Conservation (phyloP, 225 moss, liverwort and hornwort genomes). For the Antitrichia curtipendula region DNA sequence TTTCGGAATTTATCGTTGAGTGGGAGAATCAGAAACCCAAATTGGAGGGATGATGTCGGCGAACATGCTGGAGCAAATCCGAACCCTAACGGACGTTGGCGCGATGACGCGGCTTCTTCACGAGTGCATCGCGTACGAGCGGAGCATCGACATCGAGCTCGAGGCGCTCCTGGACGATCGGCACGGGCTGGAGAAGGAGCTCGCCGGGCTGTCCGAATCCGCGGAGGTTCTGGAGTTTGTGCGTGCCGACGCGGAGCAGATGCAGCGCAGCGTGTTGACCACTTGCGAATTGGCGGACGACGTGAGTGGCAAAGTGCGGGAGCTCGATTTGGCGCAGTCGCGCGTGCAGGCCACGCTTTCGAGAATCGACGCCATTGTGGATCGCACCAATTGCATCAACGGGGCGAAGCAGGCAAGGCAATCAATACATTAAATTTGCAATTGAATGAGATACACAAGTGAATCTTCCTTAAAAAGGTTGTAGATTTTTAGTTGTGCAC, state of each 20-base stretch:
- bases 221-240: slow-evolving; percentile 81
- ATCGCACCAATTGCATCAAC: slow-evolving; percentile 85
- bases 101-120: slow-evolving; percentile 84
- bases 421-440: background rate
- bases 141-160: slow-evolving; percentile 67
- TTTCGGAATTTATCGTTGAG: background rate
- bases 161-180: slow-evolving; percentile 66
- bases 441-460: background rate
- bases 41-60: background rate
- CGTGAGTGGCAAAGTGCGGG: slow-evolving; percentile 81
- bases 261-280: slow-evolving; percentile 68
- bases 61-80: slow-evolving; percentile 60
- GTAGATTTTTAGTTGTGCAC: background rate
- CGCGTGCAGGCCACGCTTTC: slow-evolving; percentile 72
- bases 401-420: slow-evolving; percentile 48
- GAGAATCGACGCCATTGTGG: slow-evolving; percentile 77
- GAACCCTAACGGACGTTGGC: slow-evolving; percentile 58
- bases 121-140: slow-evolving; percentile 70
- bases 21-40: background rate
- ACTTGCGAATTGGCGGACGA: slow-evolving; percentile 83
- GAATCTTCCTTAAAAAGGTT: background rate
- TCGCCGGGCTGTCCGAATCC: slow-evolving; percentile 47
- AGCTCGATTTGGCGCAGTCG: slow-evolving; percentile 88
- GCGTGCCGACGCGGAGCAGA: slow-evolving; percentile 58
- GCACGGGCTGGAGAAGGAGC: slow-evolving; percentile 59